Evolutionary conservation across 805 yeast species (phyloP).

Genomic region (Yarrowia sp.): DNA sequence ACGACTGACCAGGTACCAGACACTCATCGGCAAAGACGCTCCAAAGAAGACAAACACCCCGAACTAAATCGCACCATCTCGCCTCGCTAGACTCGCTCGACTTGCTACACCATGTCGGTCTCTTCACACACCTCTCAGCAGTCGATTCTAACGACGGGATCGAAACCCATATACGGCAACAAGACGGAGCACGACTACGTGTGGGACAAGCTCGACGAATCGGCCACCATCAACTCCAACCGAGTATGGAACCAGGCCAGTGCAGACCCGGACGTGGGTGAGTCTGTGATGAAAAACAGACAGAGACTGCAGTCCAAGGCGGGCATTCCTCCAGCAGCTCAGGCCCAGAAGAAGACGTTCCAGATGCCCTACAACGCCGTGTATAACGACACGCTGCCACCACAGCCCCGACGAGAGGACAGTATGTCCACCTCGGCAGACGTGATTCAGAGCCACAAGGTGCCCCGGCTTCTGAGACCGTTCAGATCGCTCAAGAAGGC

Average conservation of each 20-base stretch:
- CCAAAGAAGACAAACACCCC: no score
- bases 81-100: no score
- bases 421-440: conserved; percentile 6
- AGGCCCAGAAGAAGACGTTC: conserved; percentile 10
- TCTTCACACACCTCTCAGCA: conserved; percentile 28
- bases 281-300: conserved; percentile 15
- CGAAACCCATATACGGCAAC: conserved; percentile 27
- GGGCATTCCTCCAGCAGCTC: not conserved
- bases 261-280: conserved; percentile 24
- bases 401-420: conserved; percentile 11
- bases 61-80: no score
- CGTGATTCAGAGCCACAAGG: conserved; percentile 32
- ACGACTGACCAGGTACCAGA: not conserved
- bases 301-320: conserved; percentile 14
- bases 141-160: conserved; percentile 25
- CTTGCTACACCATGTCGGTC: conserved; percentile 5
- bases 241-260: conserved; percentile 34
- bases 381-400: conserved; percentile 15
- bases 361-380: conserved; percentile 32
- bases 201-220: conserved; percentile 33
- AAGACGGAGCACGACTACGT: conserved; percentile 32
- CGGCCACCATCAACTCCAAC: conserved; percentile 33
- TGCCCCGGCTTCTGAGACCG: conserved; percentile 26
- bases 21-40: no score
- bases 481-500: conserved; percentile 26